Evolutionary conservation across 2,329 filamentous ascomycete species (phyloP), one percentile per base, ranked within the genome.

Genomic region (Aureobasidium pullulans): DNA sequence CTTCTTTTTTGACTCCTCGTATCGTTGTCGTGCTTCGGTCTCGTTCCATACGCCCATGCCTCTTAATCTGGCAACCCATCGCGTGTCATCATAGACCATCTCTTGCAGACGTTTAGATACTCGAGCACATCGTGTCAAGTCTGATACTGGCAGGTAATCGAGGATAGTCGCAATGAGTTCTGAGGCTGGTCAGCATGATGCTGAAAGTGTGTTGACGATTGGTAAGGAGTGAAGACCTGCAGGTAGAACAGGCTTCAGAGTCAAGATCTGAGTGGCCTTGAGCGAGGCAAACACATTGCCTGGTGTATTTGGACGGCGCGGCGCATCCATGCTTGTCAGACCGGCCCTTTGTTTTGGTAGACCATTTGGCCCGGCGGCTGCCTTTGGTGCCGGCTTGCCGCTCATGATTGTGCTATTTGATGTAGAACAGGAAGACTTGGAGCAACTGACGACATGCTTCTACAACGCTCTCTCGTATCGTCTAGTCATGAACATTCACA

Each of bases 41-140:
- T 99, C 94, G 69, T 96, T 87, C 94, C 94, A 99, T 65, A 89
- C 88, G 1, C 87, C 89, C 85, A 99, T 96, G 61, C 82, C 85
- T 70, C 88, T 88, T 58, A 99, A 75, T 63, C 89, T 83, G 64
- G 89, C 85, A 40, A 97, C 88, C 94, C 94, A 99, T 76, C 93
- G 83, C 52, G 91, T 90, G 73, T 99, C 94, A 72, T 99, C 94
- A 74, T 97, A 99, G 3, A 96, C 92, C 92, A 99, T 99, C 75
- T 99, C 94, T 70, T 88, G 87, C 81, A 97, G 84, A 62, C 90
- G 88, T 69, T 84, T 88, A 61, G 90, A 96, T 28, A 89, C 86
- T 63, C 87, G 86, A 46, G 94, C 93, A 70, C 90, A 93, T 65
- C 85, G 84, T 71, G 97, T 83, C 68, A 96, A 86, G 72, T 96